Base-by-base conservation (phyloP, 257 asterid species). In the Phtheirospermum japonicum region DNA sequence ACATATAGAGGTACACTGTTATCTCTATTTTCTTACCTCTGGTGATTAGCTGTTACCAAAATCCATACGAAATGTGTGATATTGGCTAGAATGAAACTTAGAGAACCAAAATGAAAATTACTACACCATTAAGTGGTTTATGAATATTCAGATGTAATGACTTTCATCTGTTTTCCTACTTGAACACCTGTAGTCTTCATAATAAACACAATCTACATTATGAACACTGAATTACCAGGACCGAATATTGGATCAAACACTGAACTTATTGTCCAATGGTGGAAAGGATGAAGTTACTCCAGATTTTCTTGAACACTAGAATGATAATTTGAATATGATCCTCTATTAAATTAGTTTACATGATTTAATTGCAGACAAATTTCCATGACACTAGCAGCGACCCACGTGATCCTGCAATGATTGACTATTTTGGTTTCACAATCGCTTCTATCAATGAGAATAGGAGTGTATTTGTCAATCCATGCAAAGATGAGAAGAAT, bases 401-500 rank as follows among this genome's bases (percentile, higher is more conserved):
- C n/a, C n/a, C n/a, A n/a, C n/a, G n/a, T n/a, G n/a, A n/a, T n/a
- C n/a, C n/a, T n/a, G n/a, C n/a, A n/a, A n/a, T n/a, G n/a, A n/a
- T n/a, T n/a, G n/a, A n/a, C n/a, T n/a, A n/a, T n/a, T n/a, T n/a
- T n/a, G n/a, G n/a, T n/a, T n/a, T n/a, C n/a, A n/a, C n/a, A n/a
- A n/a, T n/a, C n/a, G n/a, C n/a, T n/a, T n/a, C n/a, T n/a, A n/a
- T n/a, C n/a, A n/a, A n/a, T n/a, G n/a, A n/a, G n/a, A n/a, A n/a
- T n/a, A n/a, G n/a, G n/a, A n/a, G n/a, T n/a, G n/a, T n/a, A n/a
- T n/a, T n/a, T n/a, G n/a, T n/a, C n/a, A n/a, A n/a, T n/a, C 97
- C 95, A 60, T 82, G 97, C 85, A 93, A 89, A 83, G 96, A 95
- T 48, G 96, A 87, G 74, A 93, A 89, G 85, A 83, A 80, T 67